Evolutionary conservation across 1,284 basidiomycete genomes (phyloP).

Genomic region (Coniophora puteana): DNA sequence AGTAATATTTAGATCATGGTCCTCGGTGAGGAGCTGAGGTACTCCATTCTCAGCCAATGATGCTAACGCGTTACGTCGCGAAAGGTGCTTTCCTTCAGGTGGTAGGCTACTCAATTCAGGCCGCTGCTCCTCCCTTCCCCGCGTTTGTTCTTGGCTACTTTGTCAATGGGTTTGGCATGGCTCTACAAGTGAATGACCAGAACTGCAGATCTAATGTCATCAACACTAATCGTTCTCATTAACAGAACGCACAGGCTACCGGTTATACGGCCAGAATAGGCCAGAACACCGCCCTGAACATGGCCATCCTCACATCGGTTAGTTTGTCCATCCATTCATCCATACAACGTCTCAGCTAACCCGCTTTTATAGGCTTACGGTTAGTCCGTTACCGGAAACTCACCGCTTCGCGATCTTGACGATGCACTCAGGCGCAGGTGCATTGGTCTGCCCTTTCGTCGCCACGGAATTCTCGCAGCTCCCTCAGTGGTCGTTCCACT

Average conservation of each 20-base stretch:
- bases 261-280: constrained; percentile 27
- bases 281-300: constrained; percentile 24
- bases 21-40: background rate
- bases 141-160: constrained; percentile 53
- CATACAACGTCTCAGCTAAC: background rate
- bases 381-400: constrained; percentile 10
- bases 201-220: constrained; percentile 4
- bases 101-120: constrained; percentile 50
- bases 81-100: constrained; percentile 32
- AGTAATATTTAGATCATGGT: constrained; percentile 10
- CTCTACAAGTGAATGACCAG: constrained; percentile 28
- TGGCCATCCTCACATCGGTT: constrained; percentile 17
- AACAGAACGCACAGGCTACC: constrained; percentile 28
- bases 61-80: background rate
- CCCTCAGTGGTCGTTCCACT: constrained; percentile 60
- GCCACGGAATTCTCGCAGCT: constrained; percentile 59
- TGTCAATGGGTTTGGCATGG: constrained; percentile 62
- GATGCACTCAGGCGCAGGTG: constrained; percentile 48
- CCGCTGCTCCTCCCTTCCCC: constrained; percentile 64
- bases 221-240: constrained; percentile 1
- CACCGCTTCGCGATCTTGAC: constrained; percentile 5
- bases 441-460: constrained; percentile 54
- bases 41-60: background rate
- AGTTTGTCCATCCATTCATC: constrained; percentile 11
- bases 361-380: constrained; percentile 27